Conservation (phyloP, 805 yeast species). For the Saccharomycopsis selenospora region DNA sequence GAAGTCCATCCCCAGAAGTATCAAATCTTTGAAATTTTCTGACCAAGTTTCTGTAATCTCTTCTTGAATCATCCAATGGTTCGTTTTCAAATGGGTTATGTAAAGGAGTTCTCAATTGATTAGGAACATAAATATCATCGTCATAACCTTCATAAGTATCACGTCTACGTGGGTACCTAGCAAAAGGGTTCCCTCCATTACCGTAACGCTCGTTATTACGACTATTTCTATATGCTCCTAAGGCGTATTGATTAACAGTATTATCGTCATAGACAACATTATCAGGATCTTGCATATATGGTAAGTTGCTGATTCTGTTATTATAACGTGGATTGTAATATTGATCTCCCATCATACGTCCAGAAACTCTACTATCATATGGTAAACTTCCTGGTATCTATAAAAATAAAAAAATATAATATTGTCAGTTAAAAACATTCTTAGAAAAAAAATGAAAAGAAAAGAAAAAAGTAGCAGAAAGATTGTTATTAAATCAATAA, state of each 20-base stretch:
- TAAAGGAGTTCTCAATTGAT: conserved; percentile 12
- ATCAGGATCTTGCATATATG: conserved; percentile 5
- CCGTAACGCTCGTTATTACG: not conserved
- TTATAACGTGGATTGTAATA: conserved; percentile 9
- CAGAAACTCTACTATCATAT: too few species aligned
- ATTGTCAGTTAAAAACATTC: too few species aligned
- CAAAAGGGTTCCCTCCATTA: not conserved
- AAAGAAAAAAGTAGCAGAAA: not conserved
- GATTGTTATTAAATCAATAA: not conserved
- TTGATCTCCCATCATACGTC: not conserved
- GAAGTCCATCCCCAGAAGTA: conserved; percentile 13
- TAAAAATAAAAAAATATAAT: too few species aligned
- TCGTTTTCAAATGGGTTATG: conserved; percentile 17
- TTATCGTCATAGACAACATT: conserved; percentile 8
- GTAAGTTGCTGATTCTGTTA: not conserved
- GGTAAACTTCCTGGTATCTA: too few species aligned
- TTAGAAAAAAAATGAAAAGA: too few species aligned
- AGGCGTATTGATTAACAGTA: conserved; percentile 11
- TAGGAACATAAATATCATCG: conserved; percentile 6
- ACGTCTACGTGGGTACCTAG: too few species aligned
- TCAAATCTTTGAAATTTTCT: conserved; percentile 14
- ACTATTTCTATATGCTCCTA: not conserved
- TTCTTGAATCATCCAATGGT: not conserved
- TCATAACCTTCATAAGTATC: too few species aligned
- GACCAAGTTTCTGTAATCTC: conserved; percentile 6